Conservation (phyloP, 192 early-diverging fungal species). For the Backusella liffmaniae region DNA sequence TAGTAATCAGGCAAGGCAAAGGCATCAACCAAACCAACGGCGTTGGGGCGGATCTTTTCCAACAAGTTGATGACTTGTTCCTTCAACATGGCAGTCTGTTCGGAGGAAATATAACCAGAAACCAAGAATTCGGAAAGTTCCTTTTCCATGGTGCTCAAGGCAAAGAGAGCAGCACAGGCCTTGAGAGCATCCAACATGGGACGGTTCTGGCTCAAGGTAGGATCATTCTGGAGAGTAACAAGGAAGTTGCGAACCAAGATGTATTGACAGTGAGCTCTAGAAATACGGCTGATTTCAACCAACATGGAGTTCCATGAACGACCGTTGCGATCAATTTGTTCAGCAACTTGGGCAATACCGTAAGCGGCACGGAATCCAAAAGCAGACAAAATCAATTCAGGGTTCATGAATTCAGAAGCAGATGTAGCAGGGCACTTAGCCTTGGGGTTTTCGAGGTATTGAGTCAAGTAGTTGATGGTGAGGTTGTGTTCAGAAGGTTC, state of each 20-base stretch:
- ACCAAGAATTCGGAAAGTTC: slow-evolving; percentile 63
- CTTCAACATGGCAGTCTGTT: slow-evolving; percentile 52
- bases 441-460: slow-evolving; percentile 53
- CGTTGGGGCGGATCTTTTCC: slow-evolving; percentile 67
- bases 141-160: slow-evolving; percentile 64
- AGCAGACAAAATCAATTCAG: slow-evolving; percentile 59
- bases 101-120: slow-evolving; percentile 49
- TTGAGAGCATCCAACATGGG: slow-evolving; percentile 45
- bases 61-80: slow-evolving; percentile 50
- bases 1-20: slow-evolving; percentile 74
- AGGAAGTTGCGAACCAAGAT: slow-evolving; percentile 74
- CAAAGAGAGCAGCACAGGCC: slow-evolving; percentile 49
- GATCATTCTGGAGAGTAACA: slow-evolving; percentile 48
- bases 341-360: slow-evolving; percentile 60
- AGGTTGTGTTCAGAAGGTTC: slow-evolving; percentile 45
- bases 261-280: slow-evolving; percentile 76
- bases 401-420: slow-evolving; percentile 53
- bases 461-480: slow-evolving; percentile 43
- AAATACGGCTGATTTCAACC: slow-evolving; percentile 70
- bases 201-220: slow-evolving; percentile 33
- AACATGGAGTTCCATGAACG: slow-evolving; percentile 77
- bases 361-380: slow-evolving; percentile 72
- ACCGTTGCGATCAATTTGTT: slow-evolving; percentile 58
- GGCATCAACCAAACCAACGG: slow-evolving; percentile 77
- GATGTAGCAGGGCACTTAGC: slow-evolving; percentile 56